These are phyloP conservation scores for Pseudopithomyces maydicus DNA, from an alignment of 2,329 filamentous ascomycete species.

Conservation along the genomic window DNA sequence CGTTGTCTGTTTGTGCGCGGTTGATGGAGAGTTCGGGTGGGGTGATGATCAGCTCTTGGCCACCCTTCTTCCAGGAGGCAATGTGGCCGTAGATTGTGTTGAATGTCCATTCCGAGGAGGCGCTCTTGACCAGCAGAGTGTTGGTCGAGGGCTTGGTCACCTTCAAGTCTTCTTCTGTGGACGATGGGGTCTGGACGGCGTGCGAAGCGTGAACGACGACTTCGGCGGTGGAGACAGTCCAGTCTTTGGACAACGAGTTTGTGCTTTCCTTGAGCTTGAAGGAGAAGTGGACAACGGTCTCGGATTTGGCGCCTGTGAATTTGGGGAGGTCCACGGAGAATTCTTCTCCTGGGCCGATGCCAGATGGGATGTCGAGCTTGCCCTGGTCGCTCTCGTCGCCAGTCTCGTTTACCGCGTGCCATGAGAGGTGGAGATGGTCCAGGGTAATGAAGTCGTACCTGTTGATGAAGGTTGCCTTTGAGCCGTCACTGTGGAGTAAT, in stretches of 20 bases:
- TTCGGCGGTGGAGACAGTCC: constrained; percentile 40
- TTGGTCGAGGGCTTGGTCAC: constrained; percentile 24
- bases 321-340: constrained; percentile 33
- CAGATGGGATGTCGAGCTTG: constrained; percentile 28
- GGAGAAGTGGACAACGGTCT: constrained; percentile 26
- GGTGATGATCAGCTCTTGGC: constrained; percentile 37
- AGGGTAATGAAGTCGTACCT: constrained; percentile 45
- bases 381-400: constrained; percentile 1
- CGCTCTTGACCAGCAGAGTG: constrained; percentile 22
- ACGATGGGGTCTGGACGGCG: constrained; percentile 29
- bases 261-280: constrained; percentile 43
- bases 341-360: constrained; percentile 28
- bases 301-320: constrained; percentile 13
- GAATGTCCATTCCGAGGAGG: constrained; percentile 53
- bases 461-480: constrained; percentile 38
- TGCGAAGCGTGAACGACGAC: constrained; percentile 22
- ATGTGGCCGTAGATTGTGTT: constrained; percentile 55
- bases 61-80: constrained; percentile 37
- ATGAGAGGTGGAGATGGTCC: constrained; percentile 37
- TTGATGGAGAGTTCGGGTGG: constrained; percentile 60
- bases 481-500: constrained; percentile 25
- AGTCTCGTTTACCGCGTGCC: constrained; percentile 11
- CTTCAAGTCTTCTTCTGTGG: constrained; percentile 50
- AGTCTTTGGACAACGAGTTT: constrained; percentile 1
- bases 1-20: constrained; percentile 70